Percentiles rank a stretch among this genome's conserved stretches.
These are phyloP conservation scores for Rhodotorula sp. DNA, from an alignment of 1,284 basidiomycete genomes.

Conservation along the genomic window DNA sequence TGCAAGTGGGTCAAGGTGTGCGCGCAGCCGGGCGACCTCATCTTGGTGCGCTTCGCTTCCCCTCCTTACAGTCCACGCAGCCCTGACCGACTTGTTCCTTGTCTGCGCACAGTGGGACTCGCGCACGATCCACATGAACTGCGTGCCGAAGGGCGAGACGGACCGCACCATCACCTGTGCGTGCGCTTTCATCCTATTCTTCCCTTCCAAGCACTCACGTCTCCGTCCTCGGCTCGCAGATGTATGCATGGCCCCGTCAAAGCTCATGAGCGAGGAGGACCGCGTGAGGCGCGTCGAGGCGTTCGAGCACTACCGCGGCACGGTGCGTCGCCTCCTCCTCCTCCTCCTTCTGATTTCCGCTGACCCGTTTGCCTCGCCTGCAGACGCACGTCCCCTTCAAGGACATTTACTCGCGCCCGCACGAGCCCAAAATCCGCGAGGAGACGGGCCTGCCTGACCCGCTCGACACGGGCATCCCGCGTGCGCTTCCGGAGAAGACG, in stretches of 20 bases:
- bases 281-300: constrained; percentile 3
- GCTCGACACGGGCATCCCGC: constrained; percentile 21
- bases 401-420: background rate
- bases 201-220: background rate
- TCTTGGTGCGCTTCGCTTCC: background rate
- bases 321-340: background rate
- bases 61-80: background rate
- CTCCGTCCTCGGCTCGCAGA: background rate
- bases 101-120: constrained; percentile 8
- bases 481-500: background rate
- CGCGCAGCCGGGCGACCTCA: background rate
- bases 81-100: background rate
- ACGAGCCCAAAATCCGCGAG: background rate
- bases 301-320: background rate
- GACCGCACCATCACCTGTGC: constrained; percentile 30
- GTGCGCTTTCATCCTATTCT: background rate
- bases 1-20: constrained; percentile 29
- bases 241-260: constrained; percentile 25
- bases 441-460: constrained; percentile 17
- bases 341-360: background rate
- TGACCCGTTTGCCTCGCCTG: no score
- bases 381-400: constrained; percentile 19
- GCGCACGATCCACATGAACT: constrained; percentile 33
- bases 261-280: constrained; percentile 12
- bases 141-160: constrained; percentile 20